phyloP scores from a whole-genome alignment of 495 filamentous ascomycete species.

The Hyaloscypha bicolor region DNA sequence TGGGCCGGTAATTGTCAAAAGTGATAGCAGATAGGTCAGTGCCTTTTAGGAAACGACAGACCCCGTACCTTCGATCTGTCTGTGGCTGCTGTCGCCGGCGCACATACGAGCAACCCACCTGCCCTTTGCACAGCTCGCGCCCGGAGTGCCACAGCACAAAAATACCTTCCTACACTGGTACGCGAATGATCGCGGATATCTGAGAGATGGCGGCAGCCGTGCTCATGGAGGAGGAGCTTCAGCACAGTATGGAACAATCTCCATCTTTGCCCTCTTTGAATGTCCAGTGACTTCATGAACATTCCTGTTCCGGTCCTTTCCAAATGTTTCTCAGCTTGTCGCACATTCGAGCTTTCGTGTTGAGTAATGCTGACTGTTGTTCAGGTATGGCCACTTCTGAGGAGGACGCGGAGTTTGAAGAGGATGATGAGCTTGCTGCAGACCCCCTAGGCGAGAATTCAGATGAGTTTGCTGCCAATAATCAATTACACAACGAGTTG shows the following conservation, averaged over 20 bases:
- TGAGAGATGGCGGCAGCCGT: slow-evolving; percentile 34
- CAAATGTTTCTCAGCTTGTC: not conserved
- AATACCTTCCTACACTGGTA: not conserved
- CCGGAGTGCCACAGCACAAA: not conserved
- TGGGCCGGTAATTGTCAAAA: not conserved
- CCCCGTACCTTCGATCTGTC: not conserved
- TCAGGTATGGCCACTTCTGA: slow-evolving; percentile 31
- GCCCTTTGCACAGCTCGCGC: not conserved
- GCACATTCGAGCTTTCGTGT: not conserved
- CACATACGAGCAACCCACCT: slow-evolving; percentile 8
- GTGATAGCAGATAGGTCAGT: not conserved
- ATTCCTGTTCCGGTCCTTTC: not conserved
- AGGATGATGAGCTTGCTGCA: slow-evolving; percentile 55
- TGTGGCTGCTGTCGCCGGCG: not conserved
- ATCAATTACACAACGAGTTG: slow-evolving; percentile 37
- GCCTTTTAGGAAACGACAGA: not conserved
- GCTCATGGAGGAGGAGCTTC: slow-evolving; percentile 33
- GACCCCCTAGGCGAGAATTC: slow-evolving; percentile 43
- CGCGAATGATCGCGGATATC: slow-evolving; percentile 27
- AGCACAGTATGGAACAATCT: slow-evolving; percentile 16
- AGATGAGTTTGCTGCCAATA: slow-evolving; percentile 38
- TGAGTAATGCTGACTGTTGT: not conserved
- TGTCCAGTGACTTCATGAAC: not conserved
- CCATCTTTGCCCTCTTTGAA: not conserved
- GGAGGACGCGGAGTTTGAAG: slow-evolving; percentile 51